Evolutionary conservation across 257 asterid species (phyloP).

Genomic region (Lantana camara): DNA sequence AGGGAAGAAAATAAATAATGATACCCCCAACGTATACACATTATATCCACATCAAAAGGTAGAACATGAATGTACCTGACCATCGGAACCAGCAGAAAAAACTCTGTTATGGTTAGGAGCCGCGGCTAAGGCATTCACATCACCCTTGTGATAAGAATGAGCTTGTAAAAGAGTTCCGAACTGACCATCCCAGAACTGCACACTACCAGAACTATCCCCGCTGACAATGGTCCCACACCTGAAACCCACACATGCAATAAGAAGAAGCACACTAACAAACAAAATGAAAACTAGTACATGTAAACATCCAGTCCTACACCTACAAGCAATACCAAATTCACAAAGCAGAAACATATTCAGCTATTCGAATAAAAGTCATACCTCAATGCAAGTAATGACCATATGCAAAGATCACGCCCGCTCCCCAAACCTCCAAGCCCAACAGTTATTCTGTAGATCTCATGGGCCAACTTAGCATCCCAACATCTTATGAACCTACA

Average conservation of each 20-base stretch:
- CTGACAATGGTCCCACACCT: slow-evolving; percentile 87
- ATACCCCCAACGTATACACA: neutral
- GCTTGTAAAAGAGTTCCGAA: slow-evolving; percentile 89
- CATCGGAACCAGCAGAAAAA: slow-evolving; percentile 95
- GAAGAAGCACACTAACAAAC: neutral
- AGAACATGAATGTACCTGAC: slow-evolving; percentile 63
- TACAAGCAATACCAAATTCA: neutral
- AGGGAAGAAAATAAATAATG: neutral
- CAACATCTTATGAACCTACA: slow-evolving; percentile 84
- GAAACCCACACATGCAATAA: slow-evolving; percentile 27
- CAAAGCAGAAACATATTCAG: slow-evolving; percentile 1
- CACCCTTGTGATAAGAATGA: slow-evolving; percentile 88
- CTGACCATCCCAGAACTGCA: slow-evolving; percentile 91
- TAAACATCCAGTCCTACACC: neutral
- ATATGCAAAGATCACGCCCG: slow-evolving; percentile 77
- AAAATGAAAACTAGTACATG: neutral
- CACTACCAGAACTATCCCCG: slow-evolving; percentile 90
- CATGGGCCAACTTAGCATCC: slow-evolving; percentile 67
- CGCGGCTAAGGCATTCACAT: slow-evolving; percentile 85
- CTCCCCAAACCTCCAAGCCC: slow-evolving; percentile 75
- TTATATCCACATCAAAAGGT: no score
- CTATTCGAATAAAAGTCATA: slow-evolving; percentile 25
- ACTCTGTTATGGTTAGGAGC: slow-evolving; percentile 85
- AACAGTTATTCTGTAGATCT: slow-evolving; percentile 81
- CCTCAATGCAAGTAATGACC: slow-evolving; percentile 88